phyloP scores from a whole-genome alignment of 805 yeast species.

The Saturnispora hagleri region DNA sequence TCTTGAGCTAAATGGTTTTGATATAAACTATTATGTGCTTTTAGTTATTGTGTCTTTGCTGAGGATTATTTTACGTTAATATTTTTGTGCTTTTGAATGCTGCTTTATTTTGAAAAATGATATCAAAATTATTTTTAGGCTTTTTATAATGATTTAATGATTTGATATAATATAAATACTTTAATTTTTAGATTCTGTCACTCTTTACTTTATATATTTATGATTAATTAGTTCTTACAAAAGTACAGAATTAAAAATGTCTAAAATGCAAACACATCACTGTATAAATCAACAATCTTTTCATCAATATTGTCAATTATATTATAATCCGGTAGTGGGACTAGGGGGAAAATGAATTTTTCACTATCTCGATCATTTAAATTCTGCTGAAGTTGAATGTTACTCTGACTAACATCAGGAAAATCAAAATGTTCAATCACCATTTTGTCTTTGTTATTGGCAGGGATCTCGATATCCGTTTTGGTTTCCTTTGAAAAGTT shows the following conservation, averaged over 20 bases:
- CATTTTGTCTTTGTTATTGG: not conserved
- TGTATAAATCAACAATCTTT: not conserved
- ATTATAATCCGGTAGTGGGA: not conserved
- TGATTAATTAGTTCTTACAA: no score
- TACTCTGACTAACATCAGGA: conserved; percentile 6
- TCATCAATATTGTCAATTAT: conserved; percentile 1
- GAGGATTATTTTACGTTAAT: not conserved
- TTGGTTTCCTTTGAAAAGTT: not conserved
- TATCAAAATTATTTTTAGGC: not conserved
- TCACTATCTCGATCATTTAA: not conserved
- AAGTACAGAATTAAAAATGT: not conserved
- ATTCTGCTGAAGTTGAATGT: not conserved
- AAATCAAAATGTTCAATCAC: conserved; percentile 5
- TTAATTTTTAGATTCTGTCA: not conserved
- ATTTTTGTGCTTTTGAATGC: not conserved
- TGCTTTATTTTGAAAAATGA: no score
- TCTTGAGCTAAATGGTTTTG: no score
- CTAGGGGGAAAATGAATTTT: conserved; percentile 1
- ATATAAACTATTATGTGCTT: no score
- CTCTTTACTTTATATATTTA: not conserved
- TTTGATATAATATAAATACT: no score
- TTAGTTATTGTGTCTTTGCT: not conserved
- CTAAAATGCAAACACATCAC: conserved; percentile 2
- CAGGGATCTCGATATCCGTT: not conserved
- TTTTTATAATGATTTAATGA: not conserved